phyloP scores from a whole-genome alignment of 257 asterid species.

The Phtheirospermum japonicum region DNA sequence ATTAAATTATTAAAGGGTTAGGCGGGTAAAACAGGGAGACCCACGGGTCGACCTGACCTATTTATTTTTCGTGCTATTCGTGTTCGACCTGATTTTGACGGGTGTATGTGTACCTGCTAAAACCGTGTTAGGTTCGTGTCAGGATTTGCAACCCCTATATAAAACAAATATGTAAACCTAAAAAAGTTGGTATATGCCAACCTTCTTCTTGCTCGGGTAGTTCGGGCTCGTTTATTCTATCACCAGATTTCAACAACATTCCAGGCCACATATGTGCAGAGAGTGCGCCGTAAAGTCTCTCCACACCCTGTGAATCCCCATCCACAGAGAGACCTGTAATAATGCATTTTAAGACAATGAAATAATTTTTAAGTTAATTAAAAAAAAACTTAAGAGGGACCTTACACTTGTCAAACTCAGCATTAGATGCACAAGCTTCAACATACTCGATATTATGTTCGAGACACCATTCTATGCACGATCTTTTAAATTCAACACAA shows the following conservation, averaged over 20 bases:
- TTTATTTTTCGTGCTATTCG: too few relatives aligned
- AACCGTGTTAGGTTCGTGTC: too few relatives aligned
- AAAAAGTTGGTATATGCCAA: slow-evolving; percentile 22
- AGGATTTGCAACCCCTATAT: not conserved
- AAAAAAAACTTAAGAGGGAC: too few relatives aligned
- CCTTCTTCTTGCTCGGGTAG: slow-evolving; percentile 87
- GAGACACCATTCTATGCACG: slow-evolving; percentile 78
- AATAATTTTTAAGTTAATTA: too few relatives aligned
- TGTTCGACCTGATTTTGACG: too few relatives aligned
- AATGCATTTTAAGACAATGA: not conserved
- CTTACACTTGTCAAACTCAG: slow-evolving; percentile 87
- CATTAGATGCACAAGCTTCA: slow-evolving; percentile 88
- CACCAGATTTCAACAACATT: slow-evolving; percentile 90
- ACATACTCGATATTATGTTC: slow-evolving; percentile 76
- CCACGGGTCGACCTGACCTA: too few relatives aligned
- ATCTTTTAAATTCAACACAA: slow-evolving; percentile 46
- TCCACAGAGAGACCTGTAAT: slow-evolving; percentile 49
- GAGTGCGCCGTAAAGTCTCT: slow-evolving; percentile 83
- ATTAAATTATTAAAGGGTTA: too few relatives aligned
- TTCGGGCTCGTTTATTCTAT: slow-evolving; percentile 69
- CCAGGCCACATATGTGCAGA: slow-evolving; percentile 99
- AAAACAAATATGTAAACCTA: not conserved
- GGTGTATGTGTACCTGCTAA: too few relatives aligned
- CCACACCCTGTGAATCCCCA: slow-evolving; percentile 95
- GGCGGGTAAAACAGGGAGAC: too few relatives aligned